Evolutionary conservation across 441 rosid genomes (phyloP).

Genomic region (Jatropha multifida): DNA sequence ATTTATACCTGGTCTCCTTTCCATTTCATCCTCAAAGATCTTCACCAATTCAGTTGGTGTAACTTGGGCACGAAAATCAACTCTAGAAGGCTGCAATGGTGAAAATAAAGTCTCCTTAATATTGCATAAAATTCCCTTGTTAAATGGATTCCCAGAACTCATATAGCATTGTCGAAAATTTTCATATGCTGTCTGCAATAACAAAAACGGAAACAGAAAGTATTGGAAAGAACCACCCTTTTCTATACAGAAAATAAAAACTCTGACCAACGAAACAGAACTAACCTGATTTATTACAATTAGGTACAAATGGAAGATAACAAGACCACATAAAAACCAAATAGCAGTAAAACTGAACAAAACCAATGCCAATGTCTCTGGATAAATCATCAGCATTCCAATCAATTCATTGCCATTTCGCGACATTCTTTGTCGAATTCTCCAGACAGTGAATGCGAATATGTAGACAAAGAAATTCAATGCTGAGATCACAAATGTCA

Average conservation of each 20-base stretch:
- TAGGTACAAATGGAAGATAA: conserved; percentile 40
- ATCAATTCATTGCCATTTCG: background rate
- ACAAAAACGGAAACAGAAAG: background rate
- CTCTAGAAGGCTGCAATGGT: conserved; percentile 37
- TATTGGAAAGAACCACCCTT: background rate
- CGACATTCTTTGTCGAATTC: conserved; percentile 32
- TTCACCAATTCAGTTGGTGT: conserved; percentile 9
- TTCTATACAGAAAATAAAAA: background rate
- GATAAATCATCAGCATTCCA: background rate
- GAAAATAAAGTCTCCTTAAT: conserved; percentile 37
- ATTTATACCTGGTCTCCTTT: background rate
- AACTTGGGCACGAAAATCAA: conserved; percentile 46
- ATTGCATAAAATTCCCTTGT: conserved; percentile 38
- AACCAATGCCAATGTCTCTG: conserved; percentile 25
- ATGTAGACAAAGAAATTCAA: conserved; percentile 39
- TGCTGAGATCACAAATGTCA: conserved; percentile 38
- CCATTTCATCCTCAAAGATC: background rate
- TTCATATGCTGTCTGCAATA: background rate
- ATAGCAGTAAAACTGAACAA: conserved; percentile 38
- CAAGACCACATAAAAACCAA: conserved; percentile 44
- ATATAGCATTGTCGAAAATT: conserved; percentile 11
- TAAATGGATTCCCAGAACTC: conserved; percentile 36
- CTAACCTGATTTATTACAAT: conserved; percentile 49
- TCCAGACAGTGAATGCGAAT: conserved; percentile 39
- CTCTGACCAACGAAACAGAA: no score